A percentile compares a stretch with the other conserved stretches of the same genome.
These are phyloP conservation scores for Candida insectorum DNA, from an alignment of 805 yeast species.

Conservation along the genomic window DNA sequence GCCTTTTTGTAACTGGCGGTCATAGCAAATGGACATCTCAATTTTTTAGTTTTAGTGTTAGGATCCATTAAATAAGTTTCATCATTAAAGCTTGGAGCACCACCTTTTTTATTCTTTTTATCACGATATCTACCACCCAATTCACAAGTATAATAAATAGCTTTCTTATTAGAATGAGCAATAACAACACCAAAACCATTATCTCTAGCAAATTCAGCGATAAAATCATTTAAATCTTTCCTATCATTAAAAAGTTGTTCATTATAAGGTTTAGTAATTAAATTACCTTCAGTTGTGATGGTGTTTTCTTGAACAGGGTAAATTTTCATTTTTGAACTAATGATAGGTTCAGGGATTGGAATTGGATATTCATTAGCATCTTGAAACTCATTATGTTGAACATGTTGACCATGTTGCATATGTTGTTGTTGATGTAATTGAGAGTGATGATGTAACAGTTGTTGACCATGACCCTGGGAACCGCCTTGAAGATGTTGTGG, in stretches of 20 bases:
- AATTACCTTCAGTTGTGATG: constrained; percentile 46
- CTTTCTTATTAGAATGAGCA: constrained; percentile 56
- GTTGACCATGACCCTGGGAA: constrained; percentile 5
- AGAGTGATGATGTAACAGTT: constrained; percentile 4
- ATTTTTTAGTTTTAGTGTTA: constrained; percentile 47
- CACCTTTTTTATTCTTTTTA: constrained; percentile 35
- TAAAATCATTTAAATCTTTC: constrained; percentile 50
- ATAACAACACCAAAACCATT: constrained; percentile 59
- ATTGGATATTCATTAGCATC: constrained; percentile 41
- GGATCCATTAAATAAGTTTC: constrained; percentile 37
- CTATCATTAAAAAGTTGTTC: constrained; percentile 50
- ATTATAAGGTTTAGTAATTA: constrained; percentile 52
- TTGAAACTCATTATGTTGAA: constrained; percentile 5
- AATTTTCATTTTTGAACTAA: constrained; percentile 40
- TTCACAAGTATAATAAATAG: constrained; percentile 58
- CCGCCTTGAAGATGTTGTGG: constrained; percentile 8
- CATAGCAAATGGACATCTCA: constrained; percentile 58
- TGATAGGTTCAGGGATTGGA: constrained; percentile 45
- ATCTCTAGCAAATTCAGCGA: constrained; percentile 53
- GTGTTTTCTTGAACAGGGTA: constrained; percentile 44
- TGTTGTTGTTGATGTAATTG: constrained; percentile 6
- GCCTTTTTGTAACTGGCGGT: constrained; percentile 52
- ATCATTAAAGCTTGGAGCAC: constrained; percentile 20
- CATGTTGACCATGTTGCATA: constrained; percentile 6
- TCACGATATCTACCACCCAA: constrained; percentile 56